Base-by-base conservation (phyloP, 2,329 filamentous ascomycete species). In the Dendrostoma leiphaemia region DNA sequence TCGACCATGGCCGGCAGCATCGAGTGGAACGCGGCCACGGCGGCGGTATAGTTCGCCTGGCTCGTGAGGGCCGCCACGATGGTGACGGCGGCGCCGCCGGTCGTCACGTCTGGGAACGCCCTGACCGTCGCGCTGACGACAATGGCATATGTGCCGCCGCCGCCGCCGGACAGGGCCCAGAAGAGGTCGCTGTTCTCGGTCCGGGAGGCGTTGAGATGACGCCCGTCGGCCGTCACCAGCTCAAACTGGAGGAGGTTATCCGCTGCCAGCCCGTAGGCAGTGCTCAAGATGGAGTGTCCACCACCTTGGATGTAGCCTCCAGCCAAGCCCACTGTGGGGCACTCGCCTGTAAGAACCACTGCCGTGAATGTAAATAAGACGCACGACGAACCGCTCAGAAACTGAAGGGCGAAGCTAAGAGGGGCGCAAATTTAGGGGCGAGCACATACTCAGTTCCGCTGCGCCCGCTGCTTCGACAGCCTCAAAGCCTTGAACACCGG, bases 401-500 rank as follows among this genome's bases (percentile, higher is more conserved):
- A n/a, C n/a, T n/a, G n/a, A n/a, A n/a, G n/a, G n/a, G n/a, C n/a
- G n/a, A n/a, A n/a, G n/a, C n/a, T n/a, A n/a, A n/a, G n/a, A n/a
- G n/a, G n/a, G n/a, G n/a, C n/a, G n/a, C n/a, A n/a, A n/a, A n/a
- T n/a, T n/a, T n/a, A n/a, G n/a, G n/a, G n/a, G n/a, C n/a, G 13
- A 15, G 19, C 10, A 41, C 38, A 24, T 41, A 41, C 38, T 41
- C 51, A 78, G 69, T 0, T 75, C 76, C 26, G 74, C 64, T 19
- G 72, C 67, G 15, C 74, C 64, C 2, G 76, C 78, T 37, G 72
- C 74, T 29, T 75, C 72, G 59, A 83, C 80, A 3, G 79, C 66
- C 55, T 84, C 80, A 47, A 69, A 71, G 3, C 75, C 77, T 54
- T 81, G 74, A 4, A 84, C 75, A 53, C 81, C 81, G 10, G 79